A percentile compares a stretch with the other conserved stretches of the same genome.
Evolutionary conservation across 2,329 filamentous ascomycete species (phyloP).

Genomic region (Fusarium xyrophilum): DNA sequence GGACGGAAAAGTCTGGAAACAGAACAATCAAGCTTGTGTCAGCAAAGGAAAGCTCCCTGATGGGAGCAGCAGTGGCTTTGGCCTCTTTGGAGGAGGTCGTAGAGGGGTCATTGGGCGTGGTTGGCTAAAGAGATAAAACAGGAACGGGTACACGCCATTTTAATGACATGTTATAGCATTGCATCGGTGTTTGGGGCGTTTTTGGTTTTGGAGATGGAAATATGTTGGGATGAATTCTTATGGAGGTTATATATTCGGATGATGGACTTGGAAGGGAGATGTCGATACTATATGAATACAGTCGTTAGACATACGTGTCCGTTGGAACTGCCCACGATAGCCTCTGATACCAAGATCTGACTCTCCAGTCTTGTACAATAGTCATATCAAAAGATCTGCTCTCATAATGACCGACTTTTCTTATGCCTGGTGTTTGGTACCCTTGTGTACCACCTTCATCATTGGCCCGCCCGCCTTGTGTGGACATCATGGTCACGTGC

Average conservation of each 20-base stretch:
- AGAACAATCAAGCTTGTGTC: conserved; percentile 67
- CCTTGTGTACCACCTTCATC: not conserved
- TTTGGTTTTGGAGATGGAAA: conserved; percentile 8
- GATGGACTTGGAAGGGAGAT: not conserved
- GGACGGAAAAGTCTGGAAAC: conserved; percentile 46
- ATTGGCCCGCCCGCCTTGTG: not conserved
- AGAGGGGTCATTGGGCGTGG: conserved; percentile 26
- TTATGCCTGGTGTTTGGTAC: not conserved
- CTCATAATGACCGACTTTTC: not conserved
- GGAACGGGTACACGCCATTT: not conserved
- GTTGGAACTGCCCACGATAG: not conserved
- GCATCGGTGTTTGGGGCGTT: conserved; percentile 21
- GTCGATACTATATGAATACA: not conserved
- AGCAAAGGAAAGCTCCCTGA: conserved; percentile 75
- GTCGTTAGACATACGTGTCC: not conserved
- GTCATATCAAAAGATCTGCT: not conserved
- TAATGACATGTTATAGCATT: conserved; percentile 17
- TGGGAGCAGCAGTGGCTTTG: conserved; percentile 76
- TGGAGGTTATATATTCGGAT: not conserved
- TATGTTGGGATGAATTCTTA: not conserved
- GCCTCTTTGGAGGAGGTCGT: conserved; percentile 49
- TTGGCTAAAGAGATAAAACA: conserved; percentile 4
- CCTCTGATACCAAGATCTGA: not conserved
- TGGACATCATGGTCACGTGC: not conserved
- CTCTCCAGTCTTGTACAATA: not conserved